Conservation (phyloP, 2,329 filamentous ascomycete genomes). For the Paraconiothyrium brasiliense region DNA sequence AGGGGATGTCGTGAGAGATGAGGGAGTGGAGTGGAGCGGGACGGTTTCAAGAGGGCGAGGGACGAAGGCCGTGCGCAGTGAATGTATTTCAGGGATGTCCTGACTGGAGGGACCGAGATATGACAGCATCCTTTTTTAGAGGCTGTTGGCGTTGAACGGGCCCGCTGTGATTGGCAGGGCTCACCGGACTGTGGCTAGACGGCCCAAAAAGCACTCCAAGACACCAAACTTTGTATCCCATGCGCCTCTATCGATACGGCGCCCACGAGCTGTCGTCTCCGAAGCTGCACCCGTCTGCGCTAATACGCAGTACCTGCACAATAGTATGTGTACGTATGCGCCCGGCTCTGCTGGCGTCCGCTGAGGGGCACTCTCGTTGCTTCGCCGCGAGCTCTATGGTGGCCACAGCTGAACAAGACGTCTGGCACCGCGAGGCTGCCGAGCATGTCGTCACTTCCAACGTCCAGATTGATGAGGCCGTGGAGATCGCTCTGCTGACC, state of each 20-base stretch:
- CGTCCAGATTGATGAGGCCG: background rate
- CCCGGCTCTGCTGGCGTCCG: conserved; percentile 8
- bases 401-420: background rate
- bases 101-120: conserved; percentile 31
- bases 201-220: conserved; percentile 19
- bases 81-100: conserved; percentile 46
- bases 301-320: conserved; percentile 12
- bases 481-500: conserved; percentile 40
- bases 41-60: conserved; percentile 24
- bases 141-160: conserved; percentile 11
- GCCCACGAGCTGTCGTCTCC: conserved; percentile 1
- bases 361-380: conserved; percentile 5
- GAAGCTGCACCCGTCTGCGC: background rate
- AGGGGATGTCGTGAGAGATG: conserved; percentile 14
- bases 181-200: conserved; percentile 18
- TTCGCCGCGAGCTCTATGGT: background rate
- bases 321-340: conserved; percentile 4
- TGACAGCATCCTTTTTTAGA: conserved; percentile 49
- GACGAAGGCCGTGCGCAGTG: conserved; percentile 43
- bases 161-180: conserved; percentile 20
- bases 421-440: background rate
- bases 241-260: conserved; percentile 2
- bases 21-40: conserved; percentile 21
- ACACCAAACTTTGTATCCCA: conserved; percentile 10
- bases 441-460: conserved; percentile 12